phyloP scores from a whole-genome alignment of 345 rosid genomes.

The Corymbia maculata region DNA sequence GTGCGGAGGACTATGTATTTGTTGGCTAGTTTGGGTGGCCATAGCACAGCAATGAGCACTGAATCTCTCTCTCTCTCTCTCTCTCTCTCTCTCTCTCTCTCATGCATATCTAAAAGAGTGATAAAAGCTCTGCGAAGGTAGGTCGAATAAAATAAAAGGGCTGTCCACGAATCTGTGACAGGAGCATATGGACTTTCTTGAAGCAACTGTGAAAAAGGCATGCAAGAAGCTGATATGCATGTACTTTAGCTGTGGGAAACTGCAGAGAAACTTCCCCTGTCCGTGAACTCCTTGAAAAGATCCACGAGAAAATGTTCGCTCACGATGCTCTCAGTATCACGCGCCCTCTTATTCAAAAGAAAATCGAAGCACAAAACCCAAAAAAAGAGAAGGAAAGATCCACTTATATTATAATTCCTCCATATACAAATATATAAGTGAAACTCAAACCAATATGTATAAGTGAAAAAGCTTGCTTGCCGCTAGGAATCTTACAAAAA shows the following conservation, averaged over 20 bases:
- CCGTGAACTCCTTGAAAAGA: not conserved
- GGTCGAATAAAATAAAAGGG: not conserved
- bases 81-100: not conserved
- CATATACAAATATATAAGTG: not conserved
- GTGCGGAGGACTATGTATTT: no score
- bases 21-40: no score
- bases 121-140: not conserved
- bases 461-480: not conserved
- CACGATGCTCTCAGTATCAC: not conserved
- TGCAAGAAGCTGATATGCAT: not conserved
- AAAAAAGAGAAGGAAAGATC: not conserved
- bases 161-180: not conserved
- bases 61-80: not conserved
- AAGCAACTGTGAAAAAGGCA: not conserved
- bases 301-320: not conserved
- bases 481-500: not conserved
- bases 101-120: not conserved
- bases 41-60: not conserved
- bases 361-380: not conserved
- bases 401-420: not conserved
- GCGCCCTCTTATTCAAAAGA: not conserved
- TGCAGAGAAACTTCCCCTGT: slow-evolving; percentile 2
- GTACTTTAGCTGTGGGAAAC: slow-evolving; percentile 5
- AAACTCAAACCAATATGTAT: not conserved
- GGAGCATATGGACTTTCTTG: not conserved